These are phyloP conservation scores for Vigna trinervia DNA, from an alignment of 306 rosid genomes.

Conservation along the genomic window DNA sequence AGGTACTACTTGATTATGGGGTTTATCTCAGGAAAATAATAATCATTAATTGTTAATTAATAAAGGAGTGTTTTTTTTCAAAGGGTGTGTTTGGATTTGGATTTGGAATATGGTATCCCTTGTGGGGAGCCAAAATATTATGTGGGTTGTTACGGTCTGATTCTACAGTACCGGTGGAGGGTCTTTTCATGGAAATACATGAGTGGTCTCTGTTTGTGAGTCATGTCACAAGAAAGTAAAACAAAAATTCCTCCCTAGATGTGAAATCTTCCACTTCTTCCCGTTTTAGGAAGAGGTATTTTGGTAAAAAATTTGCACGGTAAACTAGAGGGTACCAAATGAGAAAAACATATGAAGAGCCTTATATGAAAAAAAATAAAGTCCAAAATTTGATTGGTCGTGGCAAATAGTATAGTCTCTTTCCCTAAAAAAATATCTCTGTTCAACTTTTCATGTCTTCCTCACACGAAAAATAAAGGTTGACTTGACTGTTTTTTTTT, in stretches of 20 bases:
- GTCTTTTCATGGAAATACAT: slow-evolving; percentile 71
- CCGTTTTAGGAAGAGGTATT: slow-evolving; percentile 46
- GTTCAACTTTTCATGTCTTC: slow-evolving; percentile 36
- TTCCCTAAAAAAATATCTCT: slow-evolving; percentile 32
- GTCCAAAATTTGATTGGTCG: slow-evolving; percentile 51
- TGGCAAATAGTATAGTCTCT: slow-evolving; percentile 30
- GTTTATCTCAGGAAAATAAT: background rate
- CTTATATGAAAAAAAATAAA: slow-evolving; percentile 6
- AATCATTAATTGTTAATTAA: background rate
- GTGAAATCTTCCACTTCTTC: slow-evolving; percentile 16
- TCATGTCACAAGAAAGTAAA: slow-evolving; percentile 61
- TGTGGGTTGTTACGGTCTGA: slow-evolving; percentile 47
- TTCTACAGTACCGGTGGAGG: slow-evolving; percentile 52
- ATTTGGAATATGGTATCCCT: slow-evolving; percentile 35
- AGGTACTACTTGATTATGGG: slow-evolving; percentile 30
- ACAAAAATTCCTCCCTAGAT: slow-evolving; percentile 32
- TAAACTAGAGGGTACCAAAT: slow-evolving; percentile 45
- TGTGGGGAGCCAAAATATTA: slow-evolving; percentile 38
- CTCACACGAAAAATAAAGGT: slow-evolving; percentile 16
- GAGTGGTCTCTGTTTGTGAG: slow-evolving; percentile 52
- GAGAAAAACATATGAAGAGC: slow-evolving; percentile 48
- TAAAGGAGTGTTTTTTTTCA: background rate
- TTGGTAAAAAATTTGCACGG: slow-evolving; percentile 42
- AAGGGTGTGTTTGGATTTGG: slow-evolving; percentile 17
- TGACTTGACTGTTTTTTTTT: slow-evolving; percentile 42